These are phyloP conservation scores for Globisporangium carolinianum DNA, from an alignment of 352 stramenopile species.

Conservation along the genomic window DNA sequence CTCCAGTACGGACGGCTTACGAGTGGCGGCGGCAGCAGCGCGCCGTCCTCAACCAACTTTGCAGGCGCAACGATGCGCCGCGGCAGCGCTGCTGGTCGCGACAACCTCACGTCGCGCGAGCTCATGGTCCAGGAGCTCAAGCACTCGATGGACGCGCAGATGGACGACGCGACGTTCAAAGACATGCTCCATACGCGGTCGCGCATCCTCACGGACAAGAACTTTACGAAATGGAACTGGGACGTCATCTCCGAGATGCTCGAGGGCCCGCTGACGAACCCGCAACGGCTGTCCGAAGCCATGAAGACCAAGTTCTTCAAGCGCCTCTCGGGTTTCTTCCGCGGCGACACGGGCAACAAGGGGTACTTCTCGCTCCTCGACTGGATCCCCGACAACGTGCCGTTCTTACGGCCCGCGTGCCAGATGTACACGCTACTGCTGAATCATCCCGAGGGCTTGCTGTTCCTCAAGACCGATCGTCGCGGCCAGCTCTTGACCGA, in stretches of 20 bases:
- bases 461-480: constrained; percentile 85
- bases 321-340: constrained; percentile 85
- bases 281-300: constrained; percentile 76
- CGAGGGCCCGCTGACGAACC: constrained; percentile 81
- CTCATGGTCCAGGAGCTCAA: constrained; percentile 85
- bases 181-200: constrained; percentile 85
- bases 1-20: constrained; percentile 14
- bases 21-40: not conserved
- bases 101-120: constrained; percentile 76
- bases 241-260: constrained; percentile 88
- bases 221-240: constrained; percentile 91
- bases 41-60: constrained; percentile 14
- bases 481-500: constrained; percentile 79
- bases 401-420: constrained; percentile 80
- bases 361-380: constrained; percentile 85
- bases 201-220: constrained; percentile 82
- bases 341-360: constrained; percentile 86
- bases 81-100: constrained; percentile 20
- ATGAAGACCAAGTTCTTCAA: constrained; percentile 94
- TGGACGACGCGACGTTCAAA: constrained; percentile 86
- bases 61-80: constrained; percentile 15
- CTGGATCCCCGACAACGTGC: constrained; percentile 87
- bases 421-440: constrained; percentile 87
- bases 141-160: constrained; percentile 81
- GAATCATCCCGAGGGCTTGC: constrained; percentile 79